Evolutionary conservation across 1,284 basidiomycete species (phyloP).

Genomic region (Cutaneotrichosporon daszewskae): DNA sequence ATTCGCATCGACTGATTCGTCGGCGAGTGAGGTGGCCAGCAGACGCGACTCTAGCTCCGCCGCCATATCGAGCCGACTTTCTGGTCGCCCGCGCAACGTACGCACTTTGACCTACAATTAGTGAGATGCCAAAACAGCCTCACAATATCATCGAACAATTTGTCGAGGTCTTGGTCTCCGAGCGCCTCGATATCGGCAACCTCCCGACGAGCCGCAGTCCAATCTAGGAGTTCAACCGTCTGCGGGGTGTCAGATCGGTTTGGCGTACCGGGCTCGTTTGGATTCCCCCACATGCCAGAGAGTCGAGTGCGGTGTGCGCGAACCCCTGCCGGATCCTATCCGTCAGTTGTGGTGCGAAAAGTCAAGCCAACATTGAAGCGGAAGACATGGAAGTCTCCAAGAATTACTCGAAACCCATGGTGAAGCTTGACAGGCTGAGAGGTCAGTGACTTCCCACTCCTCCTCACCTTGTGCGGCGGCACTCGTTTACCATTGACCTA

Average conservation of each 20-base stretch:
- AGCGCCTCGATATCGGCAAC: slow-evolving; percentile 84
- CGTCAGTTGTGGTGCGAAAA: not conserved
- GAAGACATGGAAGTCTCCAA: slow-evolving; percentile 96
- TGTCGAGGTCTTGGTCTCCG: slow-evolving; percentile 87
- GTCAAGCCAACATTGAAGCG: slow-evolving; percentile 70
- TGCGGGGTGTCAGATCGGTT: slow-evolving; percentile 54
- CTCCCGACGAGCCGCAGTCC: slow-evolving; percentile 88
- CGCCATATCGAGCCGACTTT: slow-evolving; percentile 34
- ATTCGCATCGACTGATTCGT: slow-evolving; percentile 48
- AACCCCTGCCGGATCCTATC: slow-evolving; percentile 69
- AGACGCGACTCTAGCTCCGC: slow-evolving; percentile 32
- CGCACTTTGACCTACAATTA: slow-evolving; percentile 66
- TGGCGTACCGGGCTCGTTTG: slow-evolving; percentile 1
- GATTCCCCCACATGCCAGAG: slow-evolving; percentile 12
- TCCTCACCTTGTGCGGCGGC: slow-evolving; percentile 59
- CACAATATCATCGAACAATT: slow-evolving; percentile 66
- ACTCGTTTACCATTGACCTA: slow-evolving; percentile 90
- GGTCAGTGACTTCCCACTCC: slow-evolving; percentile 20
- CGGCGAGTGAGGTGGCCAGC: slow-evolving; percentile 25
- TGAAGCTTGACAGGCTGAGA: slow-evolving; percentile 44
- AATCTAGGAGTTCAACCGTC: slow-evolving; percentile 70
- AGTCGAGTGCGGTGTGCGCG: slow-evolving; percentile 57
- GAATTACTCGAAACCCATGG: slow-evolving; percentile 91
- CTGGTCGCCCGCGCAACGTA: slow-evolving; percentile 63
- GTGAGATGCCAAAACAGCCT: slow-evolving; percentile 1